phyloP scores from a whole-genome alignment of 2,329 filamentous ascomycete genomes.

The Emergomyces orientalis region DNA sequence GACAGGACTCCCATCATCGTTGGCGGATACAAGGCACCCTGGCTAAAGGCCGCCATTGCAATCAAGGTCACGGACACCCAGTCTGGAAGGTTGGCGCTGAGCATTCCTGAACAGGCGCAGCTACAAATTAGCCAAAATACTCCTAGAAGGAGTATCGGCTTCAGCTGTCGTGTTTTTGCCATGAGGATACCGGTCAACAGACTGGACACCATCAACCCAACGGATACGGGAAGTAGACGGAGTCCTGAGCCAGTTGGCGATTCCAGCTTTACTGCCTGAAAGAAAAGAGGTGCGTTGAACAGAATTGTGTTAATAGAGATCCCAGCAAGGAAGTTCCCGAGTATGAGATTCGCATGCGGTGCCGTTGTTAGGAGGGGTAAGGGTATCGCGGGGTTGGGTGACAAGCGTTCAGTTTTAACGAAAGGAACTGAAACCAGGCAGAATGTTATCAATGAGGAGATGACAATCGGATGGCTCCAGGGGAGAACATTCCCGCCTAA shows the following conservation, averaged over 20 bases:
- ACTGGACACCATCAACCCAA: slow-evolving; percentile 47
- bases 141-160: slow-evolving; percentile 50
- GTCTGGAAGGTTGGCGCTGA: slow-evolving; percentile 45
- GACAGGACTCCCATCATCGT: slow-evolving; percentile 56
- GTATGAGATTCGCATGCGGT: slow-evolving; percentile 42
- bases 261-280: slow-evolving; percentile 63
- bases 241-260: slow-evolving; percentile 63
- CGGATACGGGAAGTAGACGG: slow-evolving; percentile 55
- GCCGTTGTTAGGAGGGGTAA: slow-evolving; percentile 38
- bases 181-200: slow-evolving; percentile 54
- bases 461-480: slow-evolving; percentile 42
- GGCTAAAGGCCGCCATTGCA: slow-evolving; percentile 48
- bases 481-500: slow-evolving; percentile 44
- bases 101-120: slow-evolving; percentile 40
- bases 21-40: slow-evolving; percentile 56
- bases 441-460: slow-evolving; percentile 37
- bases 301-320: slow-evolving; percentile 48
- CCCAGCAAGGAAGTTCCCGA: slow-evolving; percentile 44
- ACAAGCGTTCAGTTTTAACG: slow-evolving; percentile 34
- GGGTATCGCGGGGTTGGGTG: slow-evolving; percentile 42
- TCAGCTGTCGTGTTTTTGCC: slow-evolving; percentile 50
- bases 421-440: slow-evolving; percentile 31
- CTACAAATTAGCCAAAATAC: slow-evolving; percentile 43
- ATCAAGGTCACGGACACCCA: slow-evolving; percentile 48
- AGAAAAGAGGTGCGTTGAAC: slow-evolving; percentile 65